Percentiles rank a stretch among this genome's conserved stretches.
Evolutionary conservation across 164 flowering plant species (phyloP).

Genomic region (Berberis vulgaris): DNA sequence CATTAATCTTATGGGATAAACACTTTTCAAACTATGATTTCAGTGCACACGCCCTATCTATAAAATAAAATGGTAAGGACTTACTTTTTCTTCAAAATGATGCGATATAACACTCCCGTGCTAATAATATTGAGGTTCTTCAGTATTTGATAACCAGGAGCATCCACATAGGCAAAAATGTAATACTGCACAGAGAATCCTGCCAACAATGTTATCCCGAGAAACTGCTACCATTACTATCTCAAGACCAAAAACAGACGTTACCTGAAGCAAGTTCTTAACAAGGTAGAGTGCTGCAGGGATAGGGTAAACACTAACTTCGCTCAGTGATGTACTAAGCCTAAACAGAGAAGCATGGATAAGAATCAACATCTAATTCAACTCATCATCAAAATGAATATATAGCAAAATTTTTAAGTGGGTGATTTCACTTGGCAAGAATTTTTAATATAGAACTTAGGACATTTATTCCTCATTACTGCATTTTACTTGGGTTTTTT

Average conservation of each 20-base stretch:
- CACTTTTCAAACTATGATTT: no score
- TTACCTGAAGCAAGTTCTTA: conserved; percentile 89
- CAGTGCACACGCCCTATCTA: not conserved
- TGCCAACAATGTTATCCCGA: not conserved
- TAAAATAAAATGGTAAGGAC: conserved; percentile 9
- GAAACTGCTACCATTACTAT: not conserved
- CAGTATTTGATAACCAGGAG: conserved; percentile 95
- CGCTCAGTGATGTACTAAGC: conserved; percentile 79
- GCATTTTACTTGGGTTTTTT: no score
- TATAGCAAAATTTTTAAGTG: no score
- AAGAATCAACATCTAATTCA: not conserved
- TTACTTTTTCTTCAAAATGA: conserved; percentile 87
- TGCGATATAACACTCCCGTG: conserved; percentile 84
- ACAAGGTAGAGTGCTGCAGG: conserved; percentile 94
- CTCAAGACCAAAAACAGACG: not conserved
- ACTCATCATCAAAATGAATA: not conserved
- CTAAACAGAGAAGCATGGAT: conserved; percentile 23
- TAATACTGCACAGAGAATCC: conserved; percentile 65
- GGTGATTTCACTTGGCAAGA: no score
- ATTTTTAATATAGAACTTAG: no score
- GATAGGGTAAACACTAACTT: conserved; percentile 84
- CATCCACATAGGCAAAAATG: conserved; percentile 98
- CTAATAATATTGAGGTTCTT: conserved; percentile 94
- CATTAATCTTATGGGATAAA: no score
- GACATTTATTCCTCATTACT: no score